Evolutionary conservation across 345 rosid species (phyloP).

Genomic region (Ceriops zippeliana): DNA sequence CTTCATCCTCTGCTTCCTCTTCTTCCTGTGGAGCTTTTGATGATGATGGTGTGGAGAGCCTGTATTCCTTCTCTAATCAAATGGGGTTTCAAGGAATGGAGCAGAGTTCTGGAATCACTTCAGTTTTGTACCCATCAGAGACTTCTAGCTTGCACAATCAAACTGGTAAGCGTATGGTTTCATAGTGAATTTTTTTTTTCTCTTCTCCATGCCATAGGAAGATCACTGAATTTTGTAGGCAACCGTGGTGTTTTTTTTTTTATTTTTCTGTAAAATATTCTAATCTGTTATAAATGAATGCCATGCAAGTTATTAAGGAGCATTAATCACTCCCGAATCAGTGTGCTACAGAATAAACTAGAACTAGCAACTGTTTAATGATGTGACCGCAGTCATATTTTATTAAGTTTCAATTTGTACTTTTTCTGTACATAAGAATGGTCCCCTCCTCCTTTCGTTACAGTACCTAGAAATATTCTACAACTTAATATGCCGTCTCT

Average conservation of each 20-base stretch:
- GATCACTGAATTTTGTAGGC: too few species aligned
- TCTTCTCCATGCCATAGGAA: neutral
- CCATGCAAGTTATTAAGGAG: neutral
- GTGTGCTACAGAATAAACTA: slow-evolving; percentile 3
- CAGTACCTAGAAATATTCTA: slow-evolving; percentile 19
- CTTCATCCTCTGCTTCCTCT: slow-evolving; percentile 48
- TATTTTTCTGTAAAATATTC: neutral
- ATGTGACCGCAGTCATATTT: slow-evolving; percentile 10
- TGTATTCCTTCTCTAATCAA: slow-evolving; percentile 49
- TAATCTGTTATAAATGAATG: neutral
- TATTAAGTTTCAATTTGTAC: slow-evolving; percentile 10
- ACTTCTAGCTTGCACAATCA: slow-evolving; percentile 67
- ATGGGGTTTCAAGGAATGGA: slow-evolving; percentile 63
- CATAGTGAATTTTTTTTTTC: neutral
- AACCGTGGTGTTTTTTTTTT: neutral
- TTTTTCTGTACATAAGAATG: slow-evolving; percentile 7
- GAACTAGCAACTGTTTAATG: slow-evolving; percentile 13
- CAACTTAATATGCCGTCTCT: neutral
- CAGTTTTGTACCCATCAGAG: slow-evolving; percentile 54
- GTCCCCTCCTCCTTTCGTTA: slow-evolving; percentile 18
- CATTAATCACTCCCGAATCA: neutral
- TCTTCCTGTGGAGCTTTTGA: slow-evolving; percentile 47
- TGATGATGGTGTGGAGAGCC: slow-evolving; percentile 42
- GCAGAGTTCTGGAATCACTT: slow-evolving; percentile 43
- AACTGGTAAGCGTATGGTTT: slow-evolving; percentile 56